Evolutionary conservation across 2,329 filamentous ascomycete genomes (phyloP), one percentile per base, ranked within the genome.

Genomic region (Fonsecaea multimorphosa): DNA sequence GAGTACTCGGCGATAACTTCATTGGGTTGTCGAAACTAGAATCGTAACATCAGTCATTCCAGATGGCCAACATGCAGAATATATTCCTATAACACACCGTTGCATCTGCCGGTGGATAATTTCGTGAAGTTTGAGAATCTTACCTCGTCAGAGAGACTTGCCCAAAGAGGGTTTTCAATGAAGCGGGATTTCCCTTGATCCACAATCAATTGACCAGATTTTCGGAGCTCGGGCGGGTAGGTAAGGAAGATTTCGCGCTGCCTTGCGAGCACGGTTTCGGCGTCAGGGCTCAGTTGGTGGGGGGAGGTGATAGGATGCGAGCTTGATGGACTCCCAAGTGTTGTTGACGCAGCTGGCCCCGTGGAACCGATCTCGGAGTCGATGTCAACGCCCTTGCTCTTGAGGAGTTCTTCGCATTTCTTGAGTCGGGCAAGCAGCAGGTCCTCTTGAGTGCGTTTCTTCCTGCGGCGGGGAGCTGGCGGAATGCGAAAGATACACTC

Each of bases 401-500:
- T 63, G 49, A 73, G 64, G 12, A 72, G 63, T 14, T 68, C 62
- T 63, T 73, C 72, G 57, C 69, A 72, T 14, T 70, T 69, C 34
- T 63, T 68, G 24, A 72, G 56, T 9, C 71, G 68, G n/a, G 62
- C 70, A 11, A 71, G 61, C 40, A 73, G 55, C n/a, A 69, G 57
- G n/a, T 71, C 72, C 61, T 73, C 72, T 24, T 68, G 67, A 1
- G 59, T 52, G 11, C 69, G 63, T 60, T 73, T 74, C 70, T 74
- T 75, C 46, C 75, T 71, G 44, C 70, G 66, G 40, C 70, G 65
- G 14, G 72, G 68, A 4, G 69, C 60, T 19, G 72, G 65, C 16
- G 76, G 75, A 34, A 74, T 64, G 3, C 71, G 71, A 52, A 74
- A 81, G 27, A 74, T 72, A 66, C 79, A 81, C 66, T 78, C 72